These are phyloP conservation scores for Eleusine coracana DNA, from an alignment of 176 grass and related monocot species.

Conservation along the genomic window DNA sequence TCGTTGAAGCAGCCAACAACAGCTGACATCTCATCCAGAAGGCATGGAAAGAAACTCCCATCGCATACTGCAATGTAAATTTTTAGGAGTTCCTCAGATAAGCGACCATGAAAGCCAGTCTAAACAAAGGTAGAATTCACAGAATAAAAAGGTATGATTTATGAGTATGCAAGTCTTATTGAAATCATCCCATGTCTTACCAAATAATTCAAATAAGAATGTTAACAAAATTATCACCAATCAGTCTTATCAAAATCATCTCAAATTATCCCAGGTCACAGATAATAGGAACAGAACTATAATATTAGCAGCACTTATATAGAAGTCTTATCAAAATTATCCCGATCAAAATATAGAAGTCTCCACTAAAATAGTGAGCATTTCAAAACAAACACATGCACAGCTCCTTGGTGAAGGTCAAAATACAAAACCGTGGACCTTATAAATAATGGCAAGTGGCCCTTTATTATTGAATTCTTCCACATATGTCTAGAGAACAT, in stretches of 20 bases:
- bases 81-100: slow-evolving; percentile 21
- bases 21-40: slow-evolving; percentile 75
- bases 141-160: neutral
- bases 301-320: neutral
- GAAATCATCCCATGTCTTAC: neutral
- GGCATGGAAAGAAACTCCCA: slow-evolving; percentile 83
- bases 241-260: neutral
- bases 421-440: neutral
- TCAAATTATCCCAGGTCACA: neutral
- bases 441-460: neutral
- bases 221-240: too few species aligned
- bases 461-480: neutral
- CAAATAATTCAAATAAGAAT: neutral
- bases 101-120: neutral
- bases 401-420: neutral
- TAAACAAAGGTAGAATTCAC: too few species aligned
- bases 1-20: slow-evolving; percentile 89
- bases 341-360: neutral
- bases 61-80: slow-evolving; percentile 73
- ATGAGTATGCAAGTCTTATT: neutral
- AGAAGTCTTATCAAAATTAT: neutral
- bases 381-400: neutral
- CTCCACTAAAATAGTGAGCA: neutral
- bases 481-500: too few species aligned
- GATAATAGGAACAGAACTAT: neutral